Conservation (phyloP, 305 asterid species). For the Fraxinus platypoda region DNA sequence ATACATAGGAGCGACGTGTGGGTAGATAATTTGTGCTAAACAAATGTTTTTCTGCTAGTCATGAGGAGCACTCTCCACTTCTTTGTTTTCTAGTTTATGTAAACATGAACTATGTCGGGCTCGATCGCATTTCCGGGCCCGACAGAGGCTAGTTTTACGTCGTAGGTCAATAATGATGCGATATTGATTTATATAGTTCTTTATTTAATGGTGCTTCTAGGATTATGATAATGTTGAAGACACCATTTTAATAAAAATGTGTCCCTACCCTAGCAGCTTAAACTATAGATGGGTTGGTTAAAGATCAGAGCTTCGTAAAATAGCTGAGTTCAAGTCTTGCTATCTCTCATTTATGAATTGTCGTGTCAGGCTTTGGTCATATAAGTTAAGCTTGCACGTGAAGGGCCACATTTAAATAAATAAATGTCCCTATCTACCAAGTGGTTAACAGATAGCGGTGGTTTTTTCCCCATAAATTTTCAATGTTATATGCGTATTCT, state of each 20-base stretch:
- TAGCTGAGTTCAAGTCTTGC: background rate
- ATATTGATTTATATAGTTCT: too few relatives aligned
- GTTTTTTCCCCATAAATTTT: background rate
- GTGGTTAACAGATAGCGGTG: background rate
- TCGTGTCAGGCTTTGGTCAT: background rate
- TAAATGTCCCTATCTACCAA: background rate
- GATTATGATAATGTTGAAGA: background rate
- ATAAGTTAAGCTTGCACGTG: background rate
- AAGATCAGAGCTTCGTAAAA: background rate
- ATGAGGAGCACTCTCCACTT: background rate
- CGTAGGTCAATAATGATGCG: too few relatives aligned
- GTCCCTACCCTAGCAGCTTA: background rate
- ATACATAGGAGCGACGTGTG: background rate
- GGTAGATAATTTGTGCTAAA: background rate
- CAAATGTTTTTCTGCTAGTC: background rate
- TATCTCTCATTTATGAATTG: background rate
- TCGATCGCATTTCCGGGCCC: too few relatives aligned
- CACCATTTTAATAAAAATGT: background rate
- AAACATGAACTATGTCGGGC: too few relatives aligned
- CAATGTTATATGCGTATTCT: background rate
- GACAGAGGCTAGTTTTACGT: too few relatives aligned
- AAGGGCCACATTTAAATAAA: background rate
- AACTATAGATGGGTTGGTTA: background rate
- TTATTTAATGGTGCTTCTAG: too few relatives aligned
- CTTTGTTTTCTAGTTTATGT: background rate